Percentiles rank a stretch among this genome's conserved stretches.
Evolutionary conservation across 495 filamentous ascomycete genomes (phyloP).

Genomic region (Acidomyces sp.): DNA sequence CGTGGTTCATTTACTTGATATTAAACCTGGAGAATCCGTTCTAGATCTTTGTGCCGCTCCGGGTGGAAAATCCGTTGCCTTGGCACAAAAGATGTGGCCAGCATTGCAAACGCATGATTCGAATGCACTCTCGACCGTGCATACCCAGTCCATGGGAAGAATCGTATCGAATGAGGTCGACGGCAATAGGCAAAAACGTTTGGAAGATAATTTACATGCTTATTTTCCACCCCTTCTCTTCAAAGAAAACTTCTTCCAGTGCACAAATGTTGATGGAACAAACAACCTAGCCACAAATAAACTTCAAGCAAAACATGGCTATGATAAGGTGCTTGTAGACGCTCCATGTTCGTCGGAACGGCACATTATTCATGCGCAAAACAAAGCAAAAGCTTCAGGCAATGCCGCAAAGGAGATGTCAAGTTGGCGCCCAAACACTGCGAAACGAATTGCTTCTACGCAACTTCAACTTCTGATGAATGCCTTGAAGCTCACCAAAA

Average conservation of each 20-base stretch:
- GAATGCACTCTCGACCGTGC: not conserved
- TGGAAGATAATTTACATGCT: conserved; percentile 8
- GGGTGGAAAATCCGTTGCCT: conserved; percentile 12
- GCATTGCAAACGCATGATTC: not conserved
- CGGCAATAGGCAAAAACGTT: conserved; percentile 7
- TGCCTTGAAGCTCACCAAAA: conserved; percentile 2
- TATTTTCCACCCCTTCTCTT: conserved; percentile 10
- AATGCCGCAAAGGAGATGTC: conserved; percentile 11
- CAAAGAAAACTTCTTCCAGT: not conserved
- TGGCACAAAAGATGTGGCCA: conserved; percentile 9
- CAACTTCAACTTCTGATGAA: conserved; percentile 13
- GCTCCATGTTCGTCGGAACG: conserved; percentile 17
- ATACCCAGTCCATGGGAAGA: not conserved
- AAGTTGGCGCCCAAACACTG: conserved; percentile 10
- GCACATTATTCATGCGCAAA: conserved; percentile 13
- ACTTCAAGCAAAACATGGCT: not conserved
- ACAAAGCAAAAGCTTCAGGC: conserved; percentile 1
- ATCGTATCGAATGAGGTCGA: conserved; percentile 14
- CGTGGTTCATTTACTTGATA: conserved; percentile 9
- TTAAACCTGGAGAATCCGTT: conserved; percentile 6
- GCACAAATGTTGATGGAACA: conserved; percentile 2
- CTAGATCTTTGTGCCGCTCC: conserved; percentile 17
- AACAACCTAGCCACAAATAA: not conserved
- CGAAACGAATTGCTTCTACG: conserved; percentile 12
- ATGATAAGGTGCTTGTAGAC: conserved; percentile 14